Evolutionary conservation across 2,329 filamentous ascomycete genomes (phyloP), one percentile per base, ranked within the genome.

Genomic region (Fusarium pseudocircinatum): DNA sequence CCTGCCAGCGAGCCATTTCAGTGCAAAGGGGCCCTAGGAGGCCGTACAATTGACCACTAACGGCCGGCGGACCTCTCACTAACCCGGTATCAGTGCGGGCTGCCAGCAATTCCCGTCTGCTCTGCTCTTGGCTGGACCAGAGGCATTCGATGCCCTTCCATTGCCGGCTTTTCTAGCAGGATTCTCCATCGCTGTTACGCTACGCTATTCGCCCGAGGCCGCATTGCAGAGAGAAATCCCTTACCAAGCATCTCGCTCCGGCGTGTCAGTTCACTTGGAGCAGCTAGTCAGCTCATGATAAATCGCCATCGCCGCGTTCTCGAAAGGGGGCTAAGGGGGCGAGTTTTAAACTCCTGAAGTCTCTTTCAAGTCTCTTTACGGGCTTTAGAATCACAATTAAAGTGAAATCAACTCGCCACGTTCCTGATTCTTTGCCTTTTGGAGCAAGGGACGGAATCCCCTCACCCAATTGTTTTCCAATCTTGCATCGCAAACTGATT

Each of bases 201-300:
- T 63, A 78, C 61, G 57, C 61, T 61, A 77, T 77, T 77, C 75
- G 75, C 42, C 40, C 39, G 34, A 49, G 20, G 47, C 54, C 50
- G 52, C 54, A 40, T 32, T 65, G 52, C 46, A 60, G 43, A 61
- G 49, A 26, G 26, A 34, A 22, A 64, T 58, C 65, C 65, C 60
- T 77, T 73, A 77, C 74, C 75, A 77, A 77, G 75, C 75, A 78
- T 56, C 46, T 70, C 28, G 64, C 61, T 67, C 64, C 44, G 54
- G 61, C 44, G 42, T 59, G 59, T 77, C 70, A 76, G 71, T 75
- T 72, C 64, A 70, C 63, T 67, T 37, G 36, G 52, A 47, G 59
- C 44, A 69, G 62, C 74, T 70, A 72, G 76, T 77, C 76, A 78
- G 76, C 73, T 78, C 76, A 77, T 69, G 67, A 70, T 74, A 60